A percentile compares a stretch with the other conserved stretches of the same genome.
Conservation (phyloP, 1,284 basidiomycete species). For the Phylloporus sp. region DNA sequence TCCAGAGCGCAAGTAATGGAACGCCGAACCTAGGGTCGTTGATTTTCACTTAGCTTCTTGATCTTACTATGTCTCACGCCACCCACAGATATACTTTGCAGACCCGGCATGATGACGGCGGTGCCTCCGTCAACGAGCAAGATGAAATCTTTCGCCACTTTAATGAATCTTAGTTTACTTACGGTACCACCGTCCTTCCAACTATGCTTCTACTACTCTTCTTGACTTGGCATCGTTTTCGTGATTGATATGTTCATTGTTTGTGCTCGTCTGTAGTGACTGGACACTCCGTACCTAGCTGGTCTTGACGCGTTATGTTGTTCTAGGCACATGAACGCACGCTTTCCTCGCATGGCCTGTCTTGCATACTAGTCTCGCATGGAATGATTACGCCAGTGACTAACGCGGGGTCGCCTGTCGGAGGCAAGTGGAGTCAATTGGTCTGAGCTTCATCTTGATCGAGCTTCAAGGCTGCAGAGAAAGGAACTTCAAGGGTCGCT, state of each 20-base stretch:
- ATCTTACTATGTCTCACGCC: conserved; percentile 21
- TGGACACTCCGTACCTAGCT: conserved; percentile 1
- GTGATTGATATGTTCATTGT: conserved; percentile 2
- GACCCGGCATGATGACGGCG: background rate
- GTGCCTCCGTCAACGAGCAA: conserved; percentile 4
- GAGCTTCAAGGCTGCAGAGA: background rate
- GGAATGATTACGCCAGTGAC: conserved; percentile 19
- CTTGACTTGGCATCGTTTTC: no score
- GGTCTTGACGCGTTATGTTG: conserved; percentile 8
- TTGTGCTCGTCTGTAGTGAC: conserved; percentile 4
- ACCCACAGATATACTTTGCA: conserved; percentile 19
- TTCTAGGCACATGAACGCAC: conserved; percentile 31
- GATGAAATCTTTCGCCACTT: conserved; percentile 1
- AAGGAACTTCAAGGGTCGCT: conserved; percentile 16
- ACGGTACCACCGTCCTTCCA: no score
- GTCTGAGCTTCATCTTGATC: conserved; percentile 3
- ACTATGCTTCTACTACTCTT: background rate
- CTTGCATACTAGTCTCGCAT: conserved; percentile 2
- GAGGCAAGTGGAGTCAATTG: conserved; percentile 20
- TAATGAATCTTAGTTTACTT: conserved; percentile 17
- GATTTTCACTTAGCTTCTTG: conserved; percentile 17
- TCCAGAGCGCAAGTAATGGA: background rate
- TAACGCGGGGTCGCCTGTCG: conserved; percentile 17
- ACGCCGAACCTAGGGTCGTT: conserved; percentile 19
- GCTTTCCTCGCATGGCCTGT: conserved; percentile 24